Evolutionary conservation across 2,329 filamentous ascomycete species (phyloP).

Genomic region (Trichoderma sp.): DNA sequence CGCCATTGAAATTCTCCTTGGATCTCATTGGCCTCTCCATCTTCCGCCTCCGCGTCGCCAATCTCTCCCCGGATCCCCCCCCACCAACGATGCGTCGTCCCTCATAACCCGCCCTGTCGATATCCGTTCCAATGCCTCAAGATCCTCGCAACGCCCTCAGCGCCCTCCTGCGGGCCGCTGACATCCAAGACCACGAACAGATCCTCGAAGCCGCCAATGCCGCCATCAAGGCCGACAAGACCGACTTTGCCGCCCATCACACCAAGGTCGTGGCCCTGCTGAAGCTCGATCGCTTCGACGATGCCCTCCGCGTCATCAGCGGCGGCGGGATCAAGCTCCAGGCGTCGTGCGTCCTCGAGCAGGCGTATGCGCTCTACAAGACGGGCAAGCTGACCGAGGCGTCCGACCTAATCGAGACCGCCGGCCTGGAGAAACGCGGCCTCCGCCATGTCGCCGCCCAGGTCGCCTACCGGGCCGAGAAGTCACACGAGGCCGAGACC

Average conservation of each 20-base stretch:
- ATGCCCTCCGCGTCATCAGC: constrained; percentile 70
- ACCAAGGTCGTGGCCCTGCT: constrained; percentile 74
- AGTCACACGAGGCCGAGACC: constrained; percentile 66
- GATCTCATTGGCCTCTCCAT: background rate
- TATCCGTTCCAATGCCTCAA: constrained; percentile 42
- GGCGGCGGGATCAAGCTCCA: constrained; percentile 64
- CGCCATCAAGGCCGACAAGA: constrained; percentile 63
- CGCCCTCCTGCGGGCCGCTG: constrained; percentile 56
- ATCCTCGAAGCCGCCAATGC: constrained; percentile 66
- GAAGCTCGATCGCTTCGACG: constrained; percentile 80
- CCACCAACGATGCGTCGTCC: constrained; percentile 27
- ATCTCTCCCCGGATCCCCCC: background rate
- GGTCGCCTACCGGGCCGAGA: constrained; percentile 73
- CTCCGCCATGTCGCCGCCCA: constrained; percentile 63
- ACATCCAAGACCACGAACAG: constrained; percentile 72
- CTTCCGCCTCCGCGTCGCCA: background rate
- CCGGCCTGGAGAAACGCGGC: constrained; percentile 39
- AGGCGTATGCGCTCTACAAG: constrained; percentile 84
- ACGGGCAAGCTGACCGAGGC: constrained; percentile 69
- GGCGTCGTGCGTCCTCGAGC: constrained; percentile 65
- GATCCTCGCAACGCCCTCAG: constrained; percentile 55
- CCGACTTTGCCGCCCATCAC: constrained; percentile 62
- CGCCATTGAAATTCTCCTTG: no score
- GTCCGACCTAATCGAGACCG: constrained; percentile 47
- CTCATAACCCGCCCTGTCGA: constrained; percentile 13